Base-by-base conservation (phyloP, 2,329 filamentous ascomycete genomes). In the Endothia cerciana region DNA sequence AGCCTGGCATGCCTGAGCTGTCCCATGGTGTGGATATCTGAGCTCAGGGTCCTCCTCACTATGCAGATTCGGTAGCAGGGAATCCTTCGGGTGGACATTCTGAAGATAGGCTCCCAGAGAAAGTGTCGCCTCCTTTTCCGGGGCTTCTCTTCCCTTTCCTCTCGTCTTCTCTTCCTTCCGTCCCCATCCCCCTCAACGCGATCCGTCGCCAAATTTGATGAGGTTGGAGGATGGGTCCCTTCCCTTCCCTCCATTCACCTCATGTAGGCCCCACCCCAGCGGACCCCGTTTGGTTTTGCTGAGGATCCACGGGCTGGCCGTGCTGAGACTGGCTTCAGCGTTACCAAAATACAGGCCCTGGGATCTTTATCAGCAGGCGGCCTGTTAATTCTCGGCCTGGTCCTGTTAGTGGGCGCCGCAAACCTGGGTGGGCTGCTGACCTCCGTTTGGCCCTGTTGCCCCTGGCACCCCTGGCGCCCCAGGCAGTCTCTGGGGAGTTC, bases 321-420 rank as follows among this genome's bases (percentile, higher is more conserved):
- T 51, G 47, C 47, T 51, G 47, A 51, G 47, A 25, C 47, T 51
- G 47, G 45, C 45, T 22, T 49, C 41, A 28, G 22, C 47, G 47
- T 51, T n/a, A n/a, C n/a, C n/a, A n/a, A n/a, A n/a, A n/a, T n/a
- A n/a, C n/a, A n/a, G n/a, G n/a, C n/a, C n/a, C n/a, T n/a, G n/a
- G n/a, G n/a, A n/a, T n/a, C 22, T 4, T 28, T 30, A 6, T 28
- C 28, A 51, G 13, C 47, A 51, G 47, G 22, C 13, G 25, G 11
- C 25, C 25, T 15, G 47, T 22, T 4, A 25, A 25, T 13, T 10
- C 7, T 13, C 13, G 45, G n/a, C 45, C 10, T 2, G 11, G 10
- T 28, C 2, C 45, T 25, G 45, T 49, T 49, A 51, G 47, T 28
- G 22, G 5, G 47, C 28, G 45, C 47, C 13, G 22, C 7, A 51